phyloP scores from a whole-genome alignment of 306 rosid species.

The Pueraria montana region DNA sequence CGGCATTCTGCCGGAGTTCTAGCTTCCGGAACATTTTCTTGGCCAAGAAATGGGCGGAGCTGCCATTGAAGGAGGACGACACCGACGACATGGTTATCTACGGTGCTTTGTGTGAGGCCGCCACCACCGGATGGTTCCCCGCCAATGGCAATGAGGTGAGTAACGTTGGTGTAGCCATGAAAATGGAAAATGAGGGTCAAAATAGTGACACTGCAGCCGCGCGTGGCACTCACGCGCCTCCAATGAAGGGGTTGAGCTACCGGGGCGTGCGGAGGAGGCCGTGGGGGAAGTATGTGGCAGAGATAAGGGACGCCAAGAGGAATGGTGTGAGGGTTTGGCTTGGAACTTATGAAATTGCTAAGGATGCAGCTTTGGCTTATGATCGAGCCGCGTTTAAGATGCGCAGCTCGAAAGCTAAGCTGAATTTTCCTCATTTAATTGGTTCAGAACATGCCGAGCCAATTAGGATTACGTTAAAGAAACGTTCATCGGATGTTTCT shows the following conservation, averaged over 20 bases:
- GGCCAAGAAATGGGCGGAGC: slow-evolving; percentile 50
- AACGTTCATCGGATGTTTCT: neutral
- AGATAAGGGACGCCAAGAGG: slow-evolving; percentile 63
- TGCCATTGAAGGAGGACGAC: slow-evolving; percentile 53
- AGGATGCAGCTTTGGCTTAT: slow-evolving; percentile 70
- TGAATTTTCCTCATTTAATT: slow-evolving; percentile 68
- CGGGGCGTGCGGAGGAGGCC: slow-evolving; percentile 71
- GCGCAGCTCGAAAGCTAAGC: slow-evolving; percentile 65
- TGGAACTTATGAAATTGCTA: slow-evolving; percentile 64
- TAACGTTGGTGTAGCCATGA: neutral
- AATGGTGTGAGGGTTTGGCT: slow-evolving; percentile 69
- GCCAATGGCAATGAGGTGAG: neutral
- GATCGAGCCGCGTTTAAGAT: slow-evolving; percentile 70
- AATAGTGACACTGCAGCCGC: neutral
- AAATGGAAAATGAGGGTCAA: neutral
- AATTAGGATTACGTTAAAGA: neutral
- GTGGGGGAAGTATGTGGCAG: slow-evolving; percentile 71
- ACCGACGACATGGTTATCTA: slow-evolving; percentile 54
- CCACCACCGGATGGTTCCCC: slow-evolving; percentile 48
- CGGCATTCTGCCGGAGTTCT: neutral
- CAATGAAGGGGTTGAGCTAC: neutral
- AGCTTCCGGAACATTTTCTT: slow-evolving; percentile 43
- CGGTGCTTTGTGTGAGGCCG: slow-evolving; percentile 43
- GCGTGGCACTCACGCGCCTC: neutral
- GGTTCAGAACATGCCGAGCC: slow-evolving; percentile 22